Percentiles rank a stretch among this genome's conserved stretches.
phyloP scores from a whole-genome alignment of 2,329 filamentous ascomycete species.

The Botrytis tulipae region DNA sequence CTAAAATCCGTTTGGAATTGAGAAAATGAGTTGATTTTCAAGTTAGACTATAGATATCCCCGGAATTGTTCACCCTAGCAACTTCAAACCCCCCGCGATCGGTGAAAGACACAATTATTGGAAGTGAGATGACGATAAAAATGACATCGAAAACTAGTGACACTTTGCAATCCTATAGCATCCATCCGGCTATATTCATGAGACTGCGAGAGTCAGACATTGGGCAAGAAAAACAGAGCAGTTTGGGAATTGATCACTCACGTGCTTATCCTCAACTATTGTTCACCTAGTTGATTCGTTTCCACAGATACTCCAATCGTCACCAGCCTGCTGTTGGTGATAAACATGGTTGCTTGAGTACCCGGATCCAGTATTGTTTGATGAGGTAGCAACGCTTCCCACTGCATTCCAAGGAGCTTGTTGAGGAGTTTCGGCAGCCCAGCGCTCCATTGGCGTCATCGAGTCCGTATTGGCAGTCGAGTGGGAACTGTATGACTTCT shows the following conservation, averaged over 20 bases:
- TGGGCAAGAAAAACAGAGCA: neutral
- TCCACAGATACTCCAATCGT: conserved; percentile 8
- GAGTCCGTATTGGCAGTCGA: no score
- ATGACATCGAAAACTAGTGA: neutral
- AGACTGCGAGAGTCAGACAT: neutral
- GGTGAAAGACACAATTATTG: neutral
- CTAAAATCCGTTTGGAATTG: neutral
- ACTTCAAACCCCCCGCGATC: neutral
- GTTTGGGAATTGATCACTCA: neutral
- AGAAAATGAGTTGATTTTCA: neutral
- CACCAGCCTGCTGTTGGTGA: neutral
- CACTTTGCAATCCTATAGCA: neutral
- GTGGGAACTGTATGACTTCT: neutral
- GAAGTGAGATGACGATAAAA: neutral
- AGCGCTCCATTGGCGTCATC: conserved; percentile 6
- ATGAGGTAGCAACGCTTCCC: neutral
- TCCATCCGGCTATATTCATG: neutral
- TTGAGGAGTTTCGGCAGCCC: neutral
- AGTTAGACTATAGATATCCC: neutral
- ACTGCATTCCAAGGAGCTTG: conserved; percentile 8
- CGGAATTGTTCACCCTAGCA: neutral
- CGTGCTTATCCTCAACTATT: neutral
- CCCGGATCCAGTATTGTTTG: no score
- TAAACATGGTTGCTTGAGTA: neutral
- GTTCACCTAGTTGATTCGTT: neutral